These are phyloP conservation scores for Magnusiomyces paraingens DNA, from an alignment of 1,139 yeast genomes.

Conservation along the genomic window DNA sequence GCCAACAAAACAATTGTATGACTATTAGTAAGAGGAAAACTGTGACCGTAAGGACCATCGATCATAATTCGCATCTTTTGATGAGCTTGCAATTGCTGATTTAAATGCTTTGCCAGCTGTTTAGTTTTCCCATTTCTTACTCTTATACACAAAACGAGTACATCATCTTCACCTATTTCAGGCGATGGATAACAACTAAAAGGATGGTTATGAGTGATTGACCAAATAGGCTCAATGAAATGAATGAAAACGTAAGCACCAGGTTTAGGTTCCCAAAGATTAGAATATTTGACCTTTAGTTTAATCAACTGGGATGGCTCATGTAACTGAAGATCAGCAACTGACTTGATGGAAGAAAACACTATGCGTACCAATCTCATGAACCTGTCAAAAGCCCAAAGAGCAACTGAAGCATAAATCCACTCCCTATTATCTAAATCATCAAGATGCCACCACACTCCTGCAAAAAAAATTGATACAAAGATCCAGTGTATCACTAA, in stretches of 20 bases:
- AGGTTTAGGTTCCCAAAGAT: constrained; percentile 41
- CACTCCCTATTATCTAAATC: constrained; percentile 38
- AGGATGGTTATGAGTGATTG: constrained; percentile 59
- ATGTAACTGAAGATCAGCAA: constrained; percentile 32
- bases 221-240: constrained; percentile 46
- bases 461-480: constrained; percentile 37
- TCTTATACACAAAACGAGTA: constrained; percentile 31
- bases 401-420: constrained; percentile 32
- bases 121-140: constrained; percentile 31
- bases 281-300: constrained; percentile 24
- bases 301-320: constrained; percentile 28
- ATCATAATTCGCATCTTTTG: constrained; percentile 31
- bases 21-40: constrained; percentile 44
- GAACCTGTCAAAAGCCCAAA: constrained; percentile 39
- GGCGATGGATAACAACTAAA: constrained; percentile 44
- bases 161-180: constrained; percentile 19
- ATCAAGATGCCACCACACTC: constrained; percentile 40
- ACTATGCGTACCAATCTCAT: constrained; percentile 33
- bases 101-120: constrained; percentile 20
- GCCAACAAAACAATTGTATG: constrained; percentile 46
- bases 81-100: constrained; percentile 18
- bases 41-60: constrained; percentile 55
- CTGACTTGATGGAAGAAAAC: constrained; percentile 37
- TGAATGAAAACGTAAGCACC: constrained; percentile 57
- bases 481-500: constrained; percentile 49